Percentiles rank a stretch among this genome's conserved stretches.
Conservation (phyloP, 1,284 basidiomycete genomes). For the Cerioporus squamosus region DNA sequence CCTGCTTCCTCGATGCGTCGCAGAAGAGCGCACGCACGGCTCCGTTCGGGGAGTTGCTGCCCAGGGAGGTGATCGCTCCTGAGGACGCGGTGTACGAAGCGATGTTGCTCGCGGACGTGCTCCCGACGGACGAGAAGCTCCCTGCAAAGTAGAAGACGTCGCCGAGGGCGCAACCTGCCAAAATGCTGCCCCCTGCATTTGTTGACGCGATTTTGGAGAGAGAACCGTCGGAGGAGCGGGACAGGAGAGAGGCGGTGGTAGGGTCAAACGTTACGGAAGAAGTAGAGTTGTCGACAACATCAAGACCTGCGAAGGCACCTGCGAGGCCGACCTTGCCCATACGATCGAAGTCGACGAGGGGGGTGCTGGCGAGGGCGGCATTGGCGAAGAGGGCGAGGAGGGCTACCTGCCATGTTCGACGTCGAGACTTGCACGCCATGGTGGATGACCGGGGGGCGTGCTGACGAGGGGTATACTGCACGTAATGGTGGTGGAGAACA, state of each 20-base stretch:
- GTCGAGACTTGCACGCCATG: conserved; percentile 26
- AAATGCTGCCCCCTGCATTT: conserved; percentile 69
- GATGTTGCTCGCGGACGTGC: conserved; percentile 64
- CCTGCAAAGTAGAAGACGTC: conserved; percentile 77
- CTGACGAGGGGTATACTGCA: conserved; percentile 30
- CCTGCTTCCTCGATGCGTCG: conserved; percentile 67
- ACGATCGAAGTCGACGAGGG: conserved; percentile 86
- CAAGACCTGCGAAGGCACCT: conserved; percentile 86
- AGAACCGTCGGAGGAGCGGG: conserved; percentile 65
- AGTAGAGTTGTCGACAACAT: conserved; percentile 66
- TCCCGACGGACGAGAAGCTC: conserved; percentile 70
- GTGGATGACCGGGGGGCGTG: conserved; percentile 17
- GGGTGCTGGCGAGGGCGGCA: conserved; percentile 62
- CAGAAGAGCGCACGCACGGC: conserved; percentile 82
- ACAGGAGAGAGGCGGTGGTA: conserved; percentile 69
- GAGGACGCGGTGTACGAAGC: conserved; percentile 72
- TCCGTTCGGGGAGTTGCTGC: conserved; percentile 70
- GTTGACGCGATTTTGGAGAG: conserved; percentile 71
- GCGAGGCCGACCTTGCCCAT: conserved; percentile 90
- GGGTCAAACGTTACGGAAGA: conserved; percentile 62
- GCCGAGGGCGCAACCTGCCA: conserved; percentile 66
- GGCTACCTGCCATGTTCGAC: conserved; percentile 16
- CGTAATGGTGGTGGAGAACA: conserved; percentile 14
- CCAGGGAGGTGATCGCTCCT: conserved; percentile 62
- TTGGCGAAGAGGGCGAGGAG: conserved; percentile 34